A percentile compares a stretch with the other conserved stretches of the same genome.
Evolutionary conservation across 2,329 filamentous ascomycete genomes (phyloP).

Genomic region (Penicillium freii): DNA sequence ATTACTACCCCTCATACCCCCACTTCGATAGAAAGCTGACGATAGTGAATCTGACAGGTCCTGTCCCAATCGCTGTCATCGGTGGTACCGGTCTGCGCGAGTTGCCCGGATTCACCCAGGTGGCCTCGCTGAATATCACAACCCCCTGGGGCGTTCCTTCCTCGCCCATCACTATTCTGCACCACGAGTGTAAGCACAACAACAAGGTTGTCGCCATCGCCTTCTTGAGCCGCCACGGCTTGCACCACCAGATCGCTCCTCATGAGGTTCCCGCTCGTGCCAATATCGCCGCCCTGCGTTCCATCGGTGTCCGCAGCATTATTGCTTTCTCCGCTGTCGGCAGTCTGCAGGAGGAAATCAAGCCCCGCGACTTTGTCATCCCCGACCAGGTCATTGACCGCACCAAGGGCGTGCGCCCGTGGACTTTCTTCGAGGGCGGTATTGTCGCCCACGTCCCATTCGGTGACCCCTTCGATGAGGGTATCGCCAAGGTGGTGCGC

Average conservation of each 20-base stretch:
- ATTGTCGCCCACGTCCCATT: constrained; percentile 94
- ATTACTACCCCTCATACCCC: constrained; percentile 11
- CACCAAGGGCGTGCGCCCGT: constrained; percentile 90
- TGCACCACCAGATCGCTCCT: constrained; percentile 83
- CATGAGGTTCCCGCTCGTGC: constrained; percentile 93
- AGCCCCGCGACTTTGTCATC: constrained; percentile 93
- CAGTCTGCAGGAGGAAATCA: constrained; percentile 85
- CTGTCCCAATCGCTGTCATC: constrained; percentile 82
- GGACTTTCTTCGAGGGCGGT: constrained; percentile 83
- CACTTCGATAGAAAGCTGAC: constrained; percentile 17
- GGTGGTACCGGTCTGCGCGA: constrained; percentile 90
- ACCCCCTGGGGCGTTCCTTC: constrained; percentile 89
- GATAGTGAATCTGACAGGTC: constrained; percentile 33
- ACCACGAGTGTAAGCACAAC: constrained; percentile 73
- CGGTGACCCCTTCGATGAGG: constrained; percentile 87
- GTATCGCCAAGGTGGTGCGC: constrained; percentile 72
- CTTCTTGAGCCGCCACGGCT: constrained; percentile 89
- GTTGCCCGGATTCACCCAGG: constrained; percentile 80
- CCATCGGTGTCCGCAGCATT: constrained; percentile 82
- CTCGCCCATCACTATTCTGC: constrained; percentile 77
- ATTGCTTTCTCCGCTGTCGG: constrained; percentile 96
- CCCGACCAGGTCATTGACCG: constrained; percentile 97
- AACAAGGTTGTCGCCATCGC: constrained; percentile 66
- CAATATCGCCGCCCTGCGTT: constrained; percentile 96
- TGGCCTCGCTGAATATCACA: constrained; percentile 70